Percentiles rank a stretch among this genome's conserved stretches.
Conservation (phyloP, 768 basidiomycete genomes). For the Mycena galericulata region DNA sequence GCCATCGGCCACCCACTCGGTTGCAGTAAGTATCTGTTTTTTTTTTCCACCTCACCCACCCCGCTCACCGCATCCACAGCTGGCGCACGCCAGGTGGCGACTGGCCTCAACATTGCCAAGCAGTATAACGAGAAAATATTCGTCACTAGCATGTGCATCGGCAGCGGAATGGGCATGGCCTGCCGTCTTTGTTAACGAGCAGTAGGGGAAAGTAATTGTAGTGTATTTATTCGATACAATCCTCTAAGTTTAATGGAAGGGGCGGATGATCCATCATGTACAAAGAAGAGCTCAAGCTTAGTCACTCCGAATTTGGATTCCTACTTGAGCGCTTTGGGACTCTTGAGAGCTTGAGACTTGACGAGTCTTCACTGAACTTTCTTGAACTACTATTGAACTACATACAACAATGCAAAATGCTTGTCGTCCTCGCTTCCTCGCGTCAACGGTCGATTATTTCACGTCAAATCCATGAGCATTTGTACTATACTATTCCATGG, state of each 20-base stretch:
- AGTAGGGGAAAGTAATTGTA: slow-evolving; percentile 51
- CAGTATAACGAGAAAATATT: slow-evolving; percentile 82
- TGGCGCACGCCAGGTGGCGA: slow-evolving; percentile 90
- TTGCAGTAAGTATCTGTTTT: slow-evolving; percentile 66
- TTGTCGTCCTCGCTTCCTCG: no score
- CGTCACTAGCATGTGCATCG: slow-evolving; percentile 93
- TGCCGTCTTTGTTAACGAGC: slow-evolving; percentile 88
- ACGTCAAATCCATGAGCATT: no score
- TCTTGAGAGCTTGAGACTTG: no score
- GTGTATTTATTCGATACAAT: neutral
- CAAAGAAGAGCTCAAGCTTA: no score
- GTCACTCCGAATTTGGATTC: no score
- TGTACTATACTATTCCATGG: no score
- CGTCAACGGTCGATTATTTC: no score
- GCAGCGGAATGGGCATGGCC: slow-evolving; percentile 92
- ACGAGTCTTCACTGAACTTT: no score
- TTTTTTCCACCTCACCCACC: neutral
- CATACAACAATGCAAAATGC: no score
- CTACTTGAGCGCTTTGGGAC: no score
- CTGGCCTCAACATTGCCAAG: slow-evolving; percentile 84
- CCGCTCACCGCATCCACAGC: slow-evolving; percentile 52
- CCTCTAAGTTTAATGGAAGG: neutral
- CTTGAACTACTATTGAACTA: no score
- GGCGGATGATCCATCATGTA: no score
- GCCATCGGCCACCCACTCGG: slow-evolving; percentile 92